Conservation (phyloP, 83 land plant genomes). For the Thuja plicata region DNA sequence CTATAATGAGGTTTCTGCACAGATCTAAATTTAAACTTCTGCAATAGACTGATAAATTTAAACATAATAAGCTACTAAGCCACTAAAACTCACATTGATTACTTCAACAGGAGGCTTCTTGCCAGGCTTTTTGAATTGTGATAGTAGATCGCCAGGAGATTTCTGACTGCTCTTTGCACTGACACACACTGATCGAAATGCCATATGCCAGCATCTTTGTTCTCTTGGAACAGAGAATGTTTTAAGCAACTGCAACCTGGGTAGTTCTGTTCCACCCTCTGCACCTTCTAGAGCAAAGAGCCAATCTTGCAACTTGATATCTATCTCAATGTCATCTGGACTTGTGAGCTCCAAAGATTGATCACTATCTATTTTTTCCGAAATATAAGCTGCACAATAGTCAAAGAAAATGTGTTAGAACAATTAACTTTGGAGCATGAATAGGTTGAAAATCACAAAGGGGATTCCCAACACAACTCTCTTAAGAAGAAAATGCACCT, state of each 20-base stretch:
- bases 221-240: constrained; percentile 36
- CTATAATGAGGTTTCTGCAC: not conserved
- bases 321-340: constrained; percentile 89
- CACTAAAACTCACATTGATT: constrained; percentile 34
- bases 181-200: constrained; percentile 65
- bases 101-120: constrained; percentile 55
- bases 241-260: not conserved
- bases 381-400: constrained; percentile 25
- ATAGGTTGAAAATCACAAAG: not conserved
- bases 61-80: too few relatives aligned
- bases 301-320: constrained; percentile 80
- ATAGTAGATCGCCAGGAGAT: not conserved
- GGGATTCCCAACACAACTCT: not conserved
- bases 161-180: constrained; percentile 54
- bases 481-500: constrained; percentile 16
- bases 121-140: constrained; percentile 13
- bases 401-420: constrained; percentile 8
- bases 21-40: not conserved
- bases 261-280: constrained; percentile 43
- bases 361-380: constrained; percentile 22
- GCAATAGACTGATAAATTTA: not conserved
- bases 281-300: constrained; percentile 96
- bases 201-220: constrained; percentile 91
- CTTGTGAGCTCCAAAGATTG: constrained; percentile 58
- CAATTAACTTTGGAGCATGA: not conserved